phyloP scores from a whole-genome alignment of 2,329 filamentous ascomycete genomes.

The Monosporascus sp. region DNA sequence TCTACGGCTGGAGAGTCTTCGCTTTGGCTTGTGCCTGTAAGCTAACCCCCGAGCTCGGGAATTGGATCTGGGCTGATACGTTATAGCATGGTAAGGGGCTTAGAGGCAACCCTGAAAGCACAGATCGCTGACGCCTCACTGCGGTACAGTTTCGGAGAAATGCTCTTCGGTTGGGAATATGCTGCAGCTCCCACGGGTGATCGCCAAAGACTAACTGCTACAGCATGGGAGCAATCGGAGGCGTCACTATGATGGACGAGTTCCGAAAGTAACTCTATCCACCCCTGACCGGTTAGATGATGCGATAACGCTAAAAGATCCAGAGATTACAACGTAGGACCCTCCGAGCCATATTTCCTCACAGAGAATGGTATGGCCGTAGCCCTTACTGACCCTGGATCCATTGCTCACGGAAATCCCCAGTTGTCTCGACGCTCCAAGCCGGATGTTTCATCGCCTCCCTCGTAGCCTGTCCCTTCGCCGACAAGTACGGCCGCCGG shows the following conservation, averaged over 20 bases:
- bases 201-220: conserved; percentile 27
- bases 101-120: neutral
- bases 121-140: conserved; percentile 32
- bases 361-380: conserved; percentile 45
- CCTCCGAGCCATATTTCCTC: conserved; percentile 35
- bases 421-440: conserved; percentile 63
- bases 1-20: conserved; percentile 67
- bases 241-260: conserved; percentile 55
- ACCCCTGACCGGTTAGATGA: neutral
- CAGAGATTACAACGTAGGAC: conserved; percentile 42
- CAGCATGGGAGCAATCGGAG: conserved; percentile 63
- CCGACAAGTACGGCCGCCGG: conserved; percentile 52
- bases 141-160: conserved; percentile 53
- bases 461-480: conserved; percentile 33
- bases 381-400: neutral
- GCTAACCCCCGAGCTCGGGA: conserved; percentile 5
- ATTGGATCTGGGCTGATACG: neutral
- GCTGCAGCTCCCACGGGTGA: neutral
- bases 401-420: neutral
- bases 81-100: conserved; percentile 1
- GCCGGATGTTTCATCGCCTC: conserved; percentile 63
- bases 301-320: conserved; percentile 3
- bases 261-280: conserved; percentile 45
- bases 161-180: conserved; percentile 42
- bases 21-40: conserved; percentile 53